Evolutionary conservation across 1,284 basidiomycete genomes (phyloP), one percentile per base, ranked within the genome.

Genomic region (Amylostereum areolatum): DNA sequence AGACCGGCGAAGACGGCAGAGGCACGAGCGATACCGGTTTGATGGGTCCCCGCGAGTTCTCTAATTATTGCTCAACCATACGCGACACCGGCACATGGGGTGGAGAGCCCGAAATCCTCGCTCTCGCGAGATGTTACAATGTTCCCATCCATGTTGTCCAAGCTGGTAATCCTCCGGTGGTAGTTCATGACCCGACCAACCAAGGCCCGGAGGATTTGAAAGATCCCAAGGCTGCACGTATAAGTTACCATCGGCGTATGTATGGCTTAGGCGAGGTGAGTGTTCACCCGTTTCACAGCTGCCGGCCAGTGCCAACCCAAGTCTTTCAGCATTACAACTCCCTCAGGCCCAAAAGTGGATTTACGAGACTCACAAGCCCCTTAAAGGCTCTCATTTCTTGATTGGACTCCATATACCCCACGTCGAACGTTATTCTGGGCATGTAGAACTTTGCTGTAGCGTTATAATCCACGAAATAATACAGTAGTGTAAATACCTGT

Each of bases 61-160:
- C 79, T 45, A 70, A 74, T 53, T 98, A 99, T 66, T 97, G 94
- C 65, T 69, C 73, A 52, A 76, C 78, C 8, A 84, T 99, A 24
- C 83, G 85, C 45, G 77, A 86, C 60, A 96, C 93, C 7, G 89
- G 83, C 7, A 80, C 85, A 32, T 99, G 97, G 97, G 97, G 97
- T 43, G 97, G 97, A 35, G 93, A 99, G 68, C 95, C 94, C 2
- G 97, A 99, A 75, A 94, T 99, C 43, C 74, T 92, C 57, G 97
- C 97, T 0, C 72, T 99, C 8, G 87, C 88, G 59, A 77, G 86
- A 48, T 84, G 85, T n/a, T 97, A 83, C 66, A 74, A 82, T 47
- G 73, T 94, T 29, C 89, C 93, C 0, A 96, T 99, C 49, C 87
- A 97, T 65, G 89, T 99, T 48, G 77, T 98, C 18, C 97, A 99